Base-by-base conservation (phyloP, 805 yeast species). In the Zygotorulaspora florentina region DNA sequence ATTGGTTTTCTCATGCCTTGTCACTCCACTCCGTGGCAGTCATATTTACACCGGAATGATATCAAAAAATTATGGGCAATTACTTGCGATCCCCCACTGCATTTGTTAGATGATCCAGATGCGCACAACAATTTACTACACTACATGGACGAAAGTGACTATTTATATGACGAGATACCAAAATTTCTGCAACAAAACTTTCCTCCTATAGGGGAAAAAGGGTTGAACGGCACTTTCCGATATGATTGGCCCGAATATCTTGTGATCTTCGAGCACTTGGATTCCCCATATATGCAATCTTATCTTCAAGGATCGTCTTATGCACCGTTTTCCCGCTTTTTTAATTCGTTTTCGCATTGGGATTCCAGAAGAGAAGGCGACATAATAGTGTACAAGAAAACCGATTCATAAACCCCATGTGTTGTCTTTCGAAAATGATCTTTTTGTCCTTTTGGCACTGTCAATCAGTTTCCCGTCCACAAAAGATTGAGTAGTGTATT, bases 21-120 rank as follows among this genome's bases (percentile, higher is more conserved):
- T 58, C 99, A 93, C 64, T 90, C 98, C 0, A 91, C 97, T 0
- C 99, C 99, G 2, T 86, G 93, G 81, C 96, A 88, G 59, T 79
- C 93, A 20, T 81, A 85, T 60, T 66, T 93, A 34, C 96, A 90
- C 58, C 67, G 85, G 17, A 62, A 69, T 8, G 74, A 71, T 23
- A 59, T 76, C 3, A 54, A 61, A 0, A 74, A 77, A 10, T 50
- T 81, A 1, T 86, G 96, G 95, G 82, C 83, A 44, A 69, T 93
- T 34, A 80, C 96, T 0, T 93, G 99, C 64, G 95, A 88, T 46
- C 99, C 99, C 0, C 98, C 99, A 1, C 61, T 70, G 20, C 67
- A 68, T 54, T 46, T 72, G 8, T 36, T 71, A 18, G 53, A 58
- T 15, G 65, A 64, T 23, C 52, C 59, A 3, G 53, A 63, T 28